Evolutionary conservation across 2,329 filamentous ascomycete species (phyloP), one percentile per base, ranked within the genome.

Genomic region (Aspergillus sp.): DNA sequence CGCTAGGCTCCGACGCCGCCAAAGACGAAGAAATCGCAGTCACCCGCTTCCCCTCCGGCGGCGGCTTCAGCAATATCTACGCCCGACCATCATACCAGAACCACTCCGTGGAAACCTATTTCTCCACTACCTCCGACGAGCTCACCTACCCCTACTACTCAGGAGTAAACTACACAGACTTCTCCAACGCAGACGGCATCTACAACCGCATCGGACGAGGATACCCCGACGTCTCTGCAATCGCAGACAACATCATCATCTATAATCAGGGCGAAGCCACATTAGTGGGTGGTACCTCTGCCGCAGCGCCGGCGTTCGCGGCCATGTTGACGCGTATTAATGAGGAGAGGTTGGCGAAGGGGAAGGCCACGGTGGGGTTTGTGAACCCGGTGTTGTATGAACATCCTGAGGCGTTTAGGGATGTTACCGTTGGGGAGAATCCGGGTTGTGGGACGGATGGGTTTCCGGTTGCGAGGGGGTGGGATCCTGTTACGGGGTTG

Each of bases 241-340:
- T 74, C n/a, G 75, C 72, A 2, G 73, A 76, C 51, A 72, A 75
- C 39, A 61, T 76, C n/a, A 23, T 72, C 17, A 66, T 76, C 17
- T 73, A 68, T 49, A 68, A 68, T 51, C 55, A 48, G 3, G 71
- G 69, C 2, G 2, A 58, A 2, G 66, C 73, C 11, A 59, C 44
- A 0, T 42, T 65, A 1, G 66, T 73, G 10, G 71, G 71, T 2
- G 73, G 73, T 5, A 75, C 73, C 0, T 72, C 69, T 57, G 84
- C 83, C 1, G 82, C 82, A 39, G 80, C 84, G 3, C 85, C 84
- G 0, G 79, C 85, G 0, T 72, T 87, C 19, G 84, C 83, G 4
- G 75, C 82, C 23, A 79, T 87, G 70, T 73, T 87, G 51, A 81
- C 83, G 3, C 72, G 85, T 4, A 77, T 85, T 58, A 86, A 86